Evolutionary conservation across 2,329 filamentous ascomycete species (phyloP), one percentile per base, ranked within the genome.

Genomic region (Claviceps paspali): DNA sequence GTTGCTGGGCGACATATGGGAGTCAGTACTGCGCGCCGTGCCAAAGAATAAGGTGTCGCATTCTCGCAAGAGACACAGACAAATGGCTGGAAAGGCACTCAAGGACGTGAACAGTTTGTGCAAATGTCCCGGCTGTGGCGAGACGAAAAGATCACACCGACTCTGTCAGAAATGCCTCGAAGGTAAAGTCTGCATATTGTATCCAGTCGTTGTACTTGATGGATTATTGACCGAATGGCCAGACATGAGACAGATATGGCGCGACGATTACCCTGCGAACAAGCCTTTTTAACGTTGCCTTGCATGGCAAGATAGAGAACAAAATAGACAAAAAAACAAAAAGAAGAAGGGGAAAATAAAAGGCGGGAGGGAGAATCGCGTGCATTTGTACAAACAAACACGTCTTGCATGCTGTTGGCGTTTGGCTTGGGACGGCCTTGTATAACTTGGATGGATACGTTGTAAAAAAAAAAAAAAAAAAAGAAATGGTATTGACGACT

Each of bases 31-130:
- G 47, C 79, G 79, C 47, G 91, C 91, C 1, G 91, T 96, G 12
- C 91, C 91, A 5, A 98, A 98, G 72, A 96, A 94, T 67, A 98
- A 96, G 73, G 92, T 86, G 24, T 95, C 88, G 29, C 85, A 98
- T 60, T 84, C 84, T 67, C 94, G 91, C 67, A 94, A 86, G 70
- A 74, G 91, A 49, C 79, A 86, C 54, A 76, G 92, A 51, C 86
- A 93, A 55, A 82, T 96, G 79, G 88, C 87, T 18, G 91, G 91
- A 52, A 98, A 98, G 64, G 88, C 79, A 31, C 61, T 98, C 49
- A 83, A 94, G 63, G 91, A 98, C 55, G 77, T 93, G 40, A 91
- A 81, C 45, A 73, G 75, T 38, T 63, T 98, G 48, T 93, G 86
- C 64, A 83, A 76, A 53, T 98, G 91, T 56, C 82, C 88, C 1